phyloP scores from a whole-genome alignment of 225 moss, liverwort and hornwort genomes.

The Rhytidiadelphus loreus region DNA sequence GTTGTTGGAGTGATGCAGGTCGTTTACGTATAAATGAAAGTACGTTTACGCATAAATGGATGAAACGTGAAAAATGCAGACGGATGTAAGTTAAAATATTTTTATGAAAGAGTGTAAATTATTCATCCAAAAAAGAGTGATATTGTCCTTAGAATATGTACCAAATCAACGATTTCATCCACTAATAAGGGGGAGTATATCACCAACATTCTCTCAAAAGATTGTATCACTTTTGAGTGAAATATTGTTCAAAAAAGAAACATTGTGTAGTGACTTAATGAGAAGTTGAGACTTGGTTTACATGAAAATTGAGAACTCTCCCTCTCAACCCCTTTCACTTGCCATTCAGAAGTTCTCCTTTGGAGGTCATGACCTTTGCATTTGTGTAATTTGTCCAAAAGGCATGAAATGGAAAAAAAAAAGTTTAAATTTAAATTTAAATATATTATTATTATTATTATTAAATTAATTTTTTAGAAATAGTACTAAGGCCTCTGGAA shows the following conservation, averaged over 20 bases:
- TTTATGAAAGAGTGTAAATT: neutral
- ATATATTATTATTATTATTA: no score
- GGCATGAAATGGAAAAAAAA: no score
- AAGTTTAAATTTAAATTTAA: no score
- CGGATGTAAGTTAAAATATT: neutral
- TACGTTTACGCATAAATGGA: no score
- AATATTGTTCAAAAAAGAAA: neutral
- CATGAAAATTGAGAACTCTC: neutral
- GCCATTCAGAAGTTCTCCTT: neutral
- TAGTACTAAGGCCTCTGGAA: no score
- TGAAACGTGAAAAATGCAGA: neutral
- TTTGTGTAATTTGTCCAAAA: neutral
- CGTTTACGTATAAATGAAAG: no score
- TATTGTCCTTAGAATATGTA: neutral
- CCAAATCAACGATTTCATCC: neutral
- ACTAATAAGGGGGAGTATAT: neutral
- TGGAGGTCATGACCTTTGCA: neutral
- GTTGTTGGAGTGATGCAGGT: neutral
- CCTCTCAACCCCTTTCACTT: neutral
- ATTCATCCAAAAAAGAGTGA: neutral
- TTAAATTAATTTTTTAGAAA: no score
- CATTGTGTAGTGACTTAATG: neutral
- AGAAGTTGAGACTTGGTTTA: accelerated
- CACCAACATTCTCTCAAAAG: accelerated
- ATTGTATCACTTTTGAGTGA: neutral